Evolutionary conservation across 495 filamentous ascomycete genomes (phyloP).

Genomic region (Tuber calosporum): DNA sequence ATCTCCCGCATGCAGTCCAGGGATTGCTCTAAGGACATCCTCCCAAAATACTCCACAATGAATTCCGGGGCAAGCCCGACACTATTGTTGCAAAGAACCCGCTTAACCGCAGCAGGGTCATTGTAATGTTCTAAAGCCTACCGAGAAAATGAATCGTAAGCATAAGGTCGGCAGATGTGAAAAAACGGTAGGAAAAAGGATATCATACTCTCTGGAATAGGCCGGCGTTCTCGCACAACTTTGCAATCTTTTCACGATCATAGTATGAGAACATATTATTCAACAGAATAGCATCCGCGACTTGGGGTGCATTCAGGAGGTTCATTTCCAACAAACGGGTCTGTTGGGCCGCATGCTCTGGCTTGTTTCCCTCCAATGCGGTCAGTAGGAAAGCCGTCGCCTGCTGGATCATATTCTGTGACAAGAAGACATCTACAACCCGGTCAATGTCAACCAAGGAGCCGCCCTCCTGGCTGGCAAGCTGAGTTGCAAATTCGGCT

Average conservation of each 20-base stretch:
- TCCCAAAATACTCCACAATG: slow-evolving; percentile 85
- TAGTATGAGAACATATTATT: slow-evolving; percentile 98
- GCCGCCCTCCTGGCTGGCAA: slow-evolving; percentile 78
- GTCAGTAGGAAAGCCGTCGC: slow-evolving; percentile 95
- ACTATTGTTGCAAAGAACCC: slow-evolving; percentile 65
- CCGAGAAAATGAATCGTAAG: slow-evolving; percentile 9
- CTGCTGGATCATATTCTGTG: slow-evolving; percentile 94
- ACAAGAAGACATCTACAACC: slow-evolving; percentile 93
- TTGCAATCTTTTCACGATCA: slow-evolving; percentile 77
- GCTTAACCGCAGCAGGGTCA: slow-evolving; percentile 81
- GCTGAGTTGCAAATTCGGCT: slow-evolving; percentile 79
- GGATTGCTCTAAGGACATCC: slow-evolving; percentile 87
- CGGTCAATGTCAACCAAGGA: slow-evolving; percentile 87
- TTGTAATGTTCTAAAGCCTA: slow-evolving; percentile 85
- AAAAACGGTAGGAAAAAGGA: slow-evolving; percentile 3
- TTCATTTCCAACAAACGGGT: slow-evolving; percentile 98
- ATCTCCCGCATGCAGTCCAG: slow-evolving; percentile 92
- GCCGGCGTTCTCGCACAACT: slow-evolving; percentile 84
- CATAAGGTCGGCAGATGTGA: neutral
- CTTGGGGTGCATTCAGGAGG: slow-evolving; percentile 87
- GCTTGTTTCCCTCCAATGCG: slow-evolving; percentile 84
- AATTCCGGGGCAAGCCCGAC: slow-evolving; percentile 76
- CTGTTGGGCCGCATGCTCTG: slow-evolving; percentile 87
- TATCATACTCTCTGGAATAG: slow-evolving; percentile 59
- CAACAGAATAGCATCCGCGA: slow-evolving; percentile 92